phyloP scores from a whole-genome alignment of 2,329 filamentous ascomycete species.

The Tolypocladium inflatum region DNA sequence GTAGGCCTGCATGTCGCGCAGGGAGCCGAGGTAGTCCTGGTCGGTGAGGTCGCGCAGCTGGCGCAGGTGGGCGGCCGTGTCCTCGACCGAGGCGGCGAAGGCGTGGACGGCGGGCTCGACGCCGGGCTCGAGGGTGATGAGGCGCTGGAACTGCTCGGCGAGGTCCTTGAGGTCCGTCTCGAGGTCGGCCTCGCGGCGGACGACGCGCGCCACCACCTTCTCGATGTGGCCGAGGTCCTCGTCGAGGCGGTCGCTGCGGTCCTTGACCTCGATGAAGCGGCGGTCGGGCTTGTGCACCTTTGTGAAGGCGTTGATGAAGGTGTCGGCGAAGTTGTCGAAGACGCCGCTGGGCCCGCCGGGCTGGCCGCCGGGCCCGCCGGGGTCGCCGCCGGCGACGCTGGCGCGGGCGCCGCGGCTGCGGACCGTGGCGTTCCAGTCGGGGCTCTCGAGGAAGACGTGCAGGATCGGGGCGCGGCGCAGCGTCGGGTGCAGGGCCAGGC shows the following conservation, averaged over 20 bases:
- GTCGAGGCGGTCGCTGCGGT: slow-evolving; percentile 86
- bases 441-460: slow-evolving; percentile 82
- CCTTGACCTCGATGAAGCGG: slow-evolving; percentile 87
- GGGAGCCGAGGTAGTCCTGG: slow-evolving; percentile 85
- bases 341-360: slow-evolving; percentile 50
- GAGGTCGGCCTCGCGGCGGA: slow-evolving; percentile 76
- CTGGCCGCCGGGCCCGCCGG: too few species aligned
- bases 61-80: slow-evolving; percentile 69
- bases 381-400: slow-evolving; percentile 37
- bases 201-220: slow-evolving; percentile 88
- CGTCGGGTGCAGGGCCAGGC: slow-evolving; percentile 79
- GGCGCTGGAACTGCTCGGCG: slow-evolving; percentile 88
- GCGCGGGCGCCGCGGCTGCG: slow-evolving; percentile 61
- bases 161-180: slow-evolving; percentile 84
- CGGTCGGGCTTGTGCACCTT: slow-evolving; percentile 94
- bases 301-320: slow-evolving; percentile 92
- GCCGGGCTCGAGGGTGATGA: slow-evolving; percentile 80
- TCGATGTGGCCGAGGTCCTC: slow-evolving; percentile 89
- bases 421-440: slow-evolving; percentile 97
- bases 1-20: slow-evolving; percentile 94
- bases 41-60: slow-evolving; percentile 85
- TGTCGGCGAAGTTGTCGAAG: slow-evolving; percentile 92
- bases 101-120: slow-evolving; percentile 74
- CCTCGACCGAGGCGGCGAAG: slow-evolving; percentile 79
- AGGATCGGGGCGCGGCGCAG: slow-evolving; percentile 75